Percentiles rank a stretch among this genome's conserved stretches.
phyloP scores from a whole-genome alignment of 164 flowering plant genomes.

The Berberis vulgaris region DNA sequence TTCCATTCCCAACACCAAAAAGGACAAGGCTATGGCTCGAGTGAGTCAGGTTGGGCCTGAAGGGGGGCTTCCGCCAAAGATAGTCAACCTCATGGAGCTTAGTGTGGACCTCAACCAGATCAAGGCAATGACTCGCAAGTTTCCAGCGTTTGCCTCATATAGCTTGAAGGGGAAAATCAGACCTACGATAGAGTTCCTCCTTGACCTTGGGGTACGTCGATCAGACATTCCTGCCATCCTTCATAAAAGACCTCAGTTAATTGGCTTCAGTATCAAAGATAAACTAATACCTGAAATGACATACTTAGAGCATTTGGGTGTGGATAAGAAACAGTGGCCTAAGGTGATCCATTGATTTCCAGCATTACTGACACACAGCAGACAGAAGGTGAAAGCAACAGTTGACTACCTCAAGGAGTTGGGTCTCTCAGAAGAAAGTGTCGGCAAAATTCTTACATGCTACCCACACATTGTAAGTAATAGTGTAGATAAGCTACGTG shows the following conservation, averaged over 20 bases:
- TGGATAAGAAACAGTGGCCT: slow-evolving; percentile 61
- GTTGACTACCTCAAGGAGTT: slow-evolving; percentile 52
- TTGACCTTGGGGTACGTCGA: slow-evolving; percentile 63
- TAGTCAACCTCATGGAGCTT: slow-evolving; percentile 62
- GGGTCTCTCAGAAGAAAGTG: slow-evolving; percentile 43
- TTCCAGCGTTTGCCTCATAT: slow-evolving; percentile 75
- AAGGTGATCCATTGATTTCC: slow-evolving; percentile 61
- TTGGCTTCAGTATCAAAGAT: slow-evolving; percentile 76
- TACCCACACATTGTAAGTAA: slow-evolving; percentile 69
- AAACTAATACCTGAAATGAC: slow-evolving; percentile 62
- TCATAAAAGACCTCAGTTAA: slow-evolving; percentile 65
- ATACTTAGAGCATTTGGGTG: slow-evolving; percentile 49
- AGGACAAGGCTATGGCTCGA: slow-evolving; percentile 61
- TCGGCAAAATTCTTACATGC: slow-evolving; percentile 59
- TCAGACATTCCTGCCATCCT: slow-evolving; percentile 53
- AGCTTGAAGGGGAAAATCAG: slow-evolving; percentile 83
- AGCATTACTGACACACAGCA: slow-evolving; percentile 65
- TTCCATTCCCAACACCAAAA: slow-evolving; percentile 29
- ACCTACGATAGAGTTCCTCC: slow-evolving; percentile 77
- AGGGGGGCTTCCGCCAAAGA: slow-evolving; percentile 63
- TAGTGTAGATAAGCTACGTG: slow-evolving; percentile 66
- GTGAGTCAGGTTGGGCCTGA: slow-evolving; percentile 44
- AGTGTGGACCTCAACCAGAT: slow-evolving; percentile 71
- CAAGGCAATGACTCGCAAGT: slow-evolving; percentile 52
- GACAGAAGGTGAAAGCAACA: slow-evolving; percentile 47